These are phyloP conservation scores for Psidium friedrichsthalianum DNA, from an alignment of 345 rosid genomes.

Conservation along the genomic window DNA sequence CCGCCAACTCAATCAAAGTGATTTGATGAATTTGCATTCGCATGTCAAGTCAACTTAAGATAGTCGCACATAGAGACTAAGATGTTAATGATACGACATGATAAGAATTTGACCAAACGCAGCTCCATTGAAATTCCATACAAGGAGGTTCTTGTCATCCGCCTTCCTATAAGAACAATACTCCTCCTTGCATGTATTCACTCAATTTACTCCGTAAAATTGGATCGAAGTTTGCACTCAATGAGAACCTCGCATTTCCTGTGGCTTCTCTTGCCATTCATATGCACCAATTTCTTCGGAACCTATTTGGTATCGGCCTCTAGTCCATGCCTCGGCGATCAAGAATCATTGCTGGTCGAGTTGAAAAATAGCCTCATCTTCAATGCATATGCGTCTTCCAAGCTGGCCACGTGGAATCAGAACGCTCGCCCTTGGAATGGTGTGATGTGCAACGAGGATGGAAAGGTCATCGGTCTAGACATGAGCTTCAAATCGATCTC, in stretches of 20 bases:
- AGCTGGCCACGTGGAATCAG: slow-evolving; percentile 15
- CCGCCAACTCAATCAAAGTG: too few relatives aligned
- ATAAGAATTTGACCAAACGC: neutral
- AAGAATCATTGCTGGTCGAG: slow-evolving; percentile 14
- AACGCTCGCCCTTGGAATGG: slow-evolving; percentile 22
- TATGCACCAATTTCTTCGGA: neutral
- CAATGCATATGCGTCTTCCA: neutral
- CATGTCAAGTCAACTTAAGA: too few relatives aligned
- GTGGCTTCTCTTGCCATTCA: neutral
- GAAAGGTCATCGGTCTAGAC: slow-evolving; percentile 17
- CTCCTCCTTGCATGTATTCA: neutral
- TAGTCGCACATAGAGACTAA: too few relatives aligned
- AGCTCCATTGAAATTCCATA: neutral
- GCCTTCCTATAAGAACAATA: neutral
- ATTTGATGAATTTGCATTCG: too few relatives aligned
- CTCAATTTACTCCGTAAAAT: neutral
- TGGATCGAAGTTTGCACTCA: neutral
- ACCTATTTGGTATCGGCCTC: neutral
- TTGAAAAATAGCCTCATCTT: slow-evolving; percentile 11
- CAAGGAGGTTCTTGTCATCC: neutral
- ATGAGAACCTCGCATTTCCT: neutral
- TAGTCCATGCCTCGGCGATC: slow-evolving; percentile 21
- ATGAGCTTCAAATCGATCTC: slow-evolving; percentile 20
- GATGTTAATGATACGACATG: neutral
- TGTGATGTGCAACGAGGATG: slow-evolving; percentile 11